Evolutionary conservation across 2,329 filamentous ascomycete species (phyloP).

Genomic region (Aspergillus tanneri): DNA sequence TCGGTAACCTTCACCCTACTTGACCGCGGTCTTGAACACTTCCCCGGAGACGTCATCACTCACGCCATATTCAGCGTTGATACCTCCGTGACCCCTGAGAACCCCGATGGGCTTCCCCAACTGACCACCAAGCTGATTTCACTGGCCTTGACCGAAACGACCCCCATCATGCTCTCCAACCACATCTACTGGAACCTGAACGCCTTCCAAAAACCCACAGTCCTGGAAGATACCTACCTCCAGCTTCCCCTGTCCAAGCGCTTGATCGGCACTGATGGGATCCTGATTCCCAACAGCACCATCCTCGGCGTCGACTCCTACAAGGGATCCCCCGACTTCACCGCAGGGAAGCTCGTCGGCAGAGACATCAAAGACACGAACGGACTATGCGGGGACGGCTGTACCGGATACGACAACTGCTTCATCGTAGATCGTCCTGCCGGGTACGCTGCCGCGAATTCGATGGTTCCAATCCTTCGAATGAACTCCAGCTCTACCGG

Average conservation of each 20-base stretch:
- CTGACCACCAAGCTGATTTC: constrained; percentile 48
- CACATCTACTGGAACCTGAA: constrained; percentile 55
- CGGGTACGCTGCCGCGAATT: constrained; percentile 32
- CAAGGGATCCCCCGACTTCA: constrained; percentile 60
- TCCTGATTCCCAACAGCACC: constrained; percentile 72
- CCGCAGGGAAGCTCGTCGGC: constrained; percentile 74
- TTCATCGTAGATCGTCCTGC: constrained; percentile 49
- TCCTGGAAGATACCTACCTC: constrained; percentile 46
- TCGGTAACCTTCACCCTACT: constrained; percentile 49
- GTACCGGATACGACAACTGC: constrained; percentile 75
- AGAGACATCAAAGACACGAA: constrained; percentile 62
- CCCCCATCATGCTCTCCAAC: constrained; percentile 52
- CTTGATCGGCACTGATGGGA: constrained; percentile 53
- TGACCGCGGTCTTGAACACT: constrained; percentile 45
- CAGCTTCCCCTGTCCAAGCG: constrained; percentile 49
- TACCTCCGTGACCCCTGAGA: constrained; percentile 35
- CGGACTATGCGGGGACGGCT: constrained; percentile 76
- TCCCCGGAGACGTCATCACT: constrained; percentile 50
- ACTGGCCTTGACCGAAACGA: constrained; percentile 45
- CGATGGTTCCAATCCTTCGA: constrained; percentile 54
- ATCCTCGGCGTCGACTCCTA: constrained; percentile 72
- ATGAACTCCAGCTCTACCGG: constrained; percentile 69
- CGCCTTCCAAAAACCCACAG: constrained; percentile 45
- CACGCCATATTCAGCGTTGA: constrained; percentile 48
- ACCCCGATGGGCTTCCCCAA: constrained; percentile 43